These are phyloP conservation scores for Phytophthora europaea DNA, from an alignment of 352 stramenopile genomes.

Conservation along the genomic window DNA sequence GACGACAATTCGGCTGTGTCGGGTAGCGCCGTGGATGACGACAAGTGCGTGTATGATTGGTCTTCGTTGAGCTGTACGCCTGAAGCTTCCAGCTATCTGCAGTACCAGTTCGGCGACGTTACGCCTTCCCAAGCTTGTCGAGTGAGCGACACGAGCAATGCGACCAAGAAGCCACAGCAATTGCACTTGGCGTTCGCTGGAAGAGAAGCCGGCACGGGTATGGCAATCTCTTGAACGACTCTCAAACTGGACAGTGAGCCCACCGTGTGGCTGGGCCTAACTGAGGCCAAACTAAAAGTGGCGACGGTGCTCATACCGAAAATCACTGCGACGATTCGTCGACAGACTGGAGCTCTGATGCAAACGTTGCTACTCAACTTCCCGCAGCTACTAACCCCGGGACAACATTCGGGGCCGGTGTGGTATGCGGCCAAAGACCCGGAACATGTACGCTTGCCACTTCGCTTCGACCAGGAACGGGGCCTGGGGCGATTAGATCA, in stretches of 20 bases:
- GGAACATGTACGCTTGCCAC: too few species aligned
- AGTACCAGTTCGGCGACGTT: constrained; percentile 57
- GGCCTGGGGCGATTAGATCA: too few species aligned
- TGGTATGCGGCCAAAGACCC: too few species aligned
- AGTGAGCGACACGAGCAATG: constrained; percentile 33
- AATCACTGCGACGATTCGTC: too few species aligned
- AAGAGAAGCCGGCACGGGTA: constrained; percentile 35
- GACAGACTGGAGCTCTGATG: too few species aligned
- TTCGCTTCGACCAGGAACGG: too few species aligned
- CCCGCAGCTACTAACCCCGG: too few species aligned
- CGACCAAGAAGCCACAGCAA: constrained; percentile 49
- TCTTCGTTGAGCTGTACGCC: constrained; percentile 38
- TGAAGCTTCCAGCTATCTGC: constrained; percentile 44
- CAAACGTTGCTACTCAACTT: too few species aligned
- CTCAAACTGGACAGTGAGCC: constrained; percentile 27
- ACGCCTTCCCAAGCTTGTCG: constrained; percentile 59
- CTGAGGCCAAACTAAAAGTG: constrained; percentile 10
- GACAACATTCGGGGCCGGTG: too few species aligned
- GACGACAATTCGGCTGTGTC: constrained; percentile 22
- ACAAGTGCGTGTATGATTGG: constrained; percentile 48
- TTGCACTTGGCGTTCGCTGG: constrained; percentile 58
- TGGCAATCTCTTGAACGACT: constrained; percentile 53
- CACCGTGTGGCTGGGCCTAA: constrained; percentile 40
- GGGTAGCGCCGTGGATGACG: constrained; percentile 50
- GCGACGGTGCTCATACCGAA: too few species aligned